Conservation (phyloP, 2,329 filamentous ascomycete species). For the Arachnomyces sp. region DNA sequence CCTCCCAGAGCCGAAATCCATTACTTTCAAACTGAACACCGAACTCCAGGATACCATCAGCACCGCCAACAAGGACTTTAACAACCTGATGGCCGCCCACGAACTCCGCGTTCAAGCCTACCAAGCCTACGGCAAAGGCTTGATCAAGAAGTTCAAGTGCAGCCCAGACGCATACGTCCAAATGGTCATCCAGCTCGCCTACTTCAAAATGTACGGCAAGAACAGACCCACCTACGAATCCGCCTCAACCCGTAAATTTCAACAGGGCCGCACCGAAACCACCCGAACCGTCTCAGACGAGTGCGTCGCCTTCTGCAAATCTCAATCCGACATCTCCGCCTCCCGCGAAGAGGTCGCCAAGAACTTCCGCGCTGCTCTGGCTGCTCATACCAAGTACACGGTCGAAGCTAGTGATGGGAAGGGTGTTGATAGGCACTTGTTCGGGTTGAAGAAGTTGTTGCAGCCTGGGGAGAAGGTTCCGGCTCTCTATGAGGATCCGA, state of each 20-base stretch:
- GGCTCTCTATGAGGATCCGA: slow-evolving; percentile 76
- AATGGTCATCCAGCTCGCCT: slow-evolving; percentile 96
- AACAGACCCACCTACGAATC: slow-evolving; percentile 97
- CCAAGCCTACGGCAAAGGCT: slow-evolving; percentile 93
- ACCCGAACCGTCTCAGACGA: slow-evolving; percentile 89
- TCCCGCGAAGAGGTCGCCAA: slow-evolving; percentile 60
- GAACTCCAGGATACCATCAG: slow-evolving; percentile 71
- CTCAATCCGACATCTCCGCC: slow-evolving; percentile 65
- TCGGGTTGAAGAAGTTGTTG: slow-evolving; percentile 87
- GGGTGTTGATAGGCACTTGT: slow-evolving; percentile 93
- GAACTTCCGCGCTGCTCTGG: slow-evolving; percentile 74
- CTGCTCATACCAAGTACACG: slow-evolving; percentile 85
- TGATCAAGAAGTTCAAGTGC: slow-evolving; percentile 99
- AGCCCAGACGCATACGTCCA: slow-evolving; percentile 96
- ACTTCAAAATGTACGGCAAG: slow-evolving; percentile 98
- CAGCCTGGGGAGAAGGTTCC: slow-evolving; percentile 74
- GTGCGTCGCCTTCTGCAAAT: slow-evolving; percentile 78
- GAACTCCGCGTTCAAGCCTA: slow-evolving; percentile 91
- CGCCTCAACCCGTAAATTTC: slow-evolving; percentile 88
- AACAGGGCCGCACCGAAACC: slow-evolving; percentile 92
- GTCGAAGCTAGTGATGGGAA: slow-evolving; percentile 80
- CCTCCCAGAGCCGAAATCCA: slow-evolving; percentile 68
- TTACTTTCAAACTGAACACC: slow-evolving; percentile 71
- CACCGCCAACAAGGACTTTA: slow-evolving; percentile 70
- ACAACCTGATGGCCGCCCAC: slow-evolving; percentile 72